Conservation (phyloP, 2,329 filamentous ascomycete species). For the Kalmusia sp. region DNA sequence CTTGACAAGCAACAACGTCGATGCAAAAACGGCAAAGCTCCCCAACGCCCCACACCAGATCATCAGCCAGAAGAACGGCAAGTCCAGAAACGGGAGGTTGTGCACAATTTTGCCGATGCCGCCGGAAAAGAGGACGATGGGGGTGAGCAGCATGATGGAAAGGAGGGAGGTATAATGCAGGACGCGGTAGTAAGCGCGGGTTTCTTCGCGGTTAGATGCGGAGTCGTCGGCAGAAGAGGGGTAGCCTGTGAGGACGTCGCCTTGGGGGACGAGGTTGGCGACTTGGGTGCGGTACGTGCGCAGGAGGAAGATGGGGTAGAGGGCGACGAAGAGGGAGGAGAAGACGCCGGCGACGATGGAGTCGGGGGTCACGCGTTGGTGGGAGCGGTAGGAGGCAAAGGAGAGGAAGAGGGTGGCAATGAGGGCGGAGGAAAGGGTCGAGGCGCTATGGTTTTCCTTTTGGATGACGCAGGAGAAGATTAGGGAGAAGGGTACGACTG, state of each 20-base stretch:
- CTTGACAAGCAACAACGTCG: conserved; percentile 57
- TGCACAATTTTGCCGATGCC: conserved; percentile 57
- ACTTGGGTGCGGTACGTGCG: conserved; percentile 58
- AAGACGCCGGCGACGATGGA: conserved; percentile 59
- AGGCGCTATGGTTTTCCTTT: conserved; percentile 54
- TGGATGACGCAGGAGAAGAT: conserved; percentile 57
- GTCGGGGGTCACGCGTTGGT: conserved; percentile 59
- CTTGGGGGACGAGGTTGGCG: conserved; percentile 52
- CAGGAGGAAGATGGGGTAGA: conserved; percentile 60
- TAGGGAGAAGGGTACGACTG: conserved; percentile 57
- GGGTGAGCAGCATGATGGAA: conserved; percentile 57
- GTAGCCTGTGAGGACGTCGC: conserved; percentile 52
- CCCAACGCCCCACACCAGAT: conserved; percentile 57
- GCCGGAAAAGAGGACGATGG: conserved; percentile 58
- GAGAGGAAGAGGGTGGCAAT: conserved; percentile 60
- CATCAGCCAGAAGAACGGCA: conserved; percentile 64
- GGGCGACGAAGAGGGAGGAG: conserved; percentile 59
- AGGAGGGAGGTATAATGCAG: conserved; percentile 61
- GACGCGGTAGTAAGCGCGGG: conserved; percentile 59
- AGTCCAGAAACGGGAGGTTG: conserved; percentile 63
- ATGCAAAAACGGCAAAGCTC: conserved; percentile 56
- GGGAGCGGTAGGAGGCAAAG: conserved; percentile 55
- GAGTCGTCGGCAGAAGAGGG: conserved; percentile 38
- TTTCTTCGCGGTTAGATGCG: conserved; percentile 52
- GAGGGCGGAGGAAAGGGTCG: conserved; percentile 58